Conservation (phyloP, 345 rosid genomes). For the Heritiera littoralis region DNA sequence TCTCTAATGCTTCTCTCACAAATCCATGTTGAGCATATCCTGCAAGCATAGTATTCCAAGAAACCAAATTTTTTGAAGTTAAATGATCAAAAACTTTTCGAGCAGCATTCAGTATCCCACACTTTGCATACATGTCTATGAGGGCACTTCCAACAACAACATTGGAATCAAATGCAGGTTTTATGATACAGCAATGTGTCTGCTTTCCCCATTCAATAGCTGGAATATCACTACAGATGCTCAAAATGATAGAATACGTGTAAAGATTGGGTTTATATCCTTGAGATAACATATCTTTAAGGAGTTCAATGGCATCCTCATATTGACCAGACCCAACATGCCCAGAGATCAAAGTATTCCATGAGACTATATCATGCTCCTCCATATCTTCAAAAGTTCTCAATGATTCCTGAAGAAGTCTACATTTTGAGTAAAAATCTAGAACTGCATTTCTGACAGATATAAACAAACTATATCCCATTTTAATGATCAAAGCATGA, state of each 20-base stretch:
- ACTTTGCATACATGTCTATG: constrained; percentile 42
- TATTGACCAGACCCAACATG: constrained; percentile 27
- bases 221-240: constrained; percentile 28
- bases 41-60: constrained; percentile 40
- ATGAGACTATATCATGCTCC: constrained; percentile 36
- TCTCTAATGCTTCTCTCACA: constrained; percentile 31
- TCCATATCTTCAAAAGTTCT: constrained; percentile 33
- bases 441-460: constrained; percentile 33
- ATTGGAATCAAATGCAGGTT: constrained; percentile 33
- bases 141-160: constrained; percentile 37
- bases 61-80: constrained; percentile 32
- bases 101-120: constrained; percentile 35
- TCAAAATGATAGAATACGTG: constrained; percentile 35
- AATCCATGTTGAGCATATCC: constrained; percentile 41
- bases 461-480: constrained; percentile 29
- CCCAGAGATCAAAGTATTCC: constrained; percentile 40
- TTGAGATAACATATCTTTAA: constrained; percentile 31
- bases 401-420: constrained; percentile 24
- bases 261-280: constrained; percentile 27
- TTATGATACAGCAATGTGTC: constrained; percentile 36
- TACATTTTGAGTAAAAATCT: constrained; percentile 40
- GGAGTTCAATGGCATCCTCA: constrained; percentile 25
- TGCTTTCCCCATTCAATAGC: constrained; percentile 42
- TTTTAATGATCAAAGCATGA: constrained; percentile 36
- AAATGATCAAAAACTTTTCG: constrained; percentile 36